Conservation (phyloP, 140 eudicot species). For the Senecio squalidus region DNA sequence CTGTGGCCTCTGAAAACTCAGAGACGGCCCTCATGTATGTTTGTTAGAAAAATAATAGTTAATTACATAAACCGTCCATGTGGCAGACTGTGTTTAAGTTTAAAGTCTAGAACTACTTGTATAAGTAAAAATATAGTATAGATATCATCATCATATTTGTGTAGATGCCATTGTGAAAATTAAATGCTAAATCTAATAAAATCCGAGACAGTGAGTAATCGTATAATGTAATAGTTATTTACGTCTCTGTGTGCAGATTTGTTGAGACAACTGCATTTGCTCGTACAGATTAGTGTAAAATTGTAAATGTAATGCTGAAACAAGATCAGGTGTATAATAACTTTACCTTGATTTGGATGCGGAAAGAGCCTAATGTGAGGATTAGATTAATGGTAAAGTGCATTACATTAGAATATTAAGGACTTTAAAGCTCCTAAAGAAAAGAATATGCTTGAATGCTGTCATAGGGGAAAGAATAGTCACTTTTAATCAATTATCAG, state of each 20-base stretch:
- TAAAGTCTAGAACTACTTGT: too few relatives aligned
- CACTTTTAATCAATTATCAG: too few relatives aligned
- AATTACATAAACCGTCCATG: too few relatives aligned
- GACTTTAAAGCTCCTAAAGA: not conserved
- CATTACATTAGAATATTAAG: not conserved
- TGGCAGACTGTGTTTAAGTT: too few relatives aligned
- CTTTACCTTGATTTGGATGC: not conserved
- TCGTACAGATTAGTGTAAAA: not conserved
- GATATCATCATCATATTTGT: too few relatives aligned
- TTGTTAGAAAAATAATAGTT: too few relatives aligned
- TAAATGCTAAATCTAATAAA: too few relatives aligned
- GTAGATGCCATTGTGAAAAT: too few relatives aligned
- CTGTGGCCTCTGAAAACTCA: too few relatives aligned
- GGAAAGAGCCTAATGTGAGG: not conserved
- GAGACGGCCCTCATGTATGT: too few relatives aligned
- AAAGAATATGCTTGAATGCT: constrained; percentile 1
- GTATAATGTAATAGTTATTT: not conserved
- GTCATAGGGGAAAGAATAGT: not conserved
- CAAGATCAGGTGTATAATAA: not conserved
- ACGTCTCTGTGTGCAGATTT: not conserved
- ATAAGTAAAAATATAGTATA: too few relatives aligned
- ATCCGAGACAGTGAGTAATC: too few relatives aligned
- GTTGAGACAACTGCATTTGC: not conserved
- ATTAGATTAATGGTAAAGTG: not conserved
- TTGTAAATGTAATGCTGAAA: not conserved